Evolutionary conservation across 2,329 filamentous ascomycete genomes (phyloP), one percentile per base, ranked within the genome.

Genomic region (Calycina herbarum): DNA sequence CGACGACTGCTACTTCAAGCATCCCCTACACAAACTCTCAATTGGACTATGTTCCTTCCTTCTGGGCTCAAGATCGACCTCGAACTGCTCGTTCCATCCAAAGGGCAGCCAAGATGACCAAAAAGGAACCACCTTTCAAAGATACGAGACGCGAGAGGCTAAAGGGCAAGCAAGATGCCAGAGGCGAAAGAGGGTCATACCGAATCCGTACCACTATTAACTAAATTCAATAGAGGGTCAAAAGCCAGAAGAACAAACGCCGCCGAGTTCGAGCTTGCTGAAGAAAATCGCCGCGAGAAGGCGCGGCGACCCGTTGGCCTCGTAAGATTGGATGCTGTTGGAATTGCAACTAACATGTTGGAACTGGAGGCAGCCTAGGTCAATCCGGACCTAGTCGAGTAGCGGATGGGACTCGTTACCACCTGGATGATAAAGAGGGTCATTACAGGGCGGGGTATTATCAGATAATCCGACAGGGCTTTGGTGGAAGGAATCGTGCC

Each of bases 301-400:
- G 54, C 3, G 54, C 4, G 54, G 15, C 27, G 54, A 24, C 54
- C 54, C 54, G 54, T 57, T 57, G 54, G 54, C 31, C 11, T 29
- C 31, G 27, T 29, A 7, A 17, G 54, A 35, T 33, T 57, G 27
- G 13, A 29, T 57, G 54, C 27, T 35, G 27, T 31, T 57, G 54
- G 45, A 51, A 51, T 51, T 51, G 45, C 45, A 51, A 51, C 54
- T 57, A 29, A 35, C 27, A 29, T 57, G 29, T 57, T 57, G 54
- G 54, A 57, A 15, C 2, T 57, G 45, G 45, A 33, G 27, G 54
- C 15, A 57, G 24, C 6, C 27, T 57, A 15, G 27, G 54, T 17
- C 5, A 57, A 11, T 35, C 27, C 54, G 20, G 48, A 57, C 13
- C 11, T 33, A 15, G 17, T n/a, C 54, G 27, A 57, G 13, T 57